Percentiles rank a stretch among this genome's conserved stretches.
Conservation (phyloP, 2,329 filamentous ascomycete genomes). For the Trichocomaceae sp. region DNA sequence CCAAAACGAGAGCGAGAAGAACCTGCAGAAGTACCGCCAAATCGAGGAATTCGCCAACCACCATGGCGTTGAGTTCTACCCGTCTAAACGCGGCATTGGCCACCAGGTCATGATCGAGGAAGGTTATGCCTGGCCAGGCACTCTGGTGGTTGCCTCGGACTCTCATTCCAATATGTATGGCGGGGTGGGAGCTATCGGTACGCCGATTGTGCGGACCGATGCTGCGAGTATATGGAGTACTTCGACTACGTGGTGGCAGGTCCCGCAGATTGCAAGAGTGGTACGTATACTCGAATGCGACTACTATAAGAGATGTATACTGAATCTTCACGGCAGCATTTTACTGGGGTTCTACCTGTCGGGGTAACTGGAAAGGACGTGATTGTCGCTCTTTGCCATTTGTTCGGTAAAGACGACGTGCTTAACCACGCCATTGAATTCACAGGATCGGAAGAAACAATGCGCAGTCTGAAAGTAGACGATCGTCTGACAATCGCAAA, state of each 20-base stretch:
- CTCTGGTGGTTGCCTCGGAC: constrained; percentile 66
- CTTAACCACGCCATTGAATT: constrained; percentile 91
- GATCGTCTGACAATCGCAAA: constrained; percentile 63
- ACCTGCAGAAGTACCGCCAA: constrained; percentile 72
- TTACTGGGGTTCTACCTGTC: constrained; percentile 66
- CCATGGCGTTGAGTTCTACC: constrained; percentile 69
- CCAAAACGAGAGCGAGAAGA: constrained; percentile 70
- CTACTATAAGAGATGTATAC: not conserved
- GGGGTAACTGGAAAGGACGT: constrained; percentile 92
- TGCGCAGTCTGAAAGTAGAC: constrained; percentile 65
- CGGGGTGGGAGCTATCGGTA: constrained; percentile 68
- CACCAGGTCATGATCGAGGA: constrained; percentile 76
- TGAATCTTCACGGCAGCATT: not conserved
- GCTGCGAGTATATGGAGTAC: constrained; percentile 83
- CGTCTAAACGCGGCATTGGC: constrained; percentile 72
- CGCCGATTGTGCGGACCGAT: constrained; percentile 78
- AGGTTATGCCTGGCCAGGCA: constrained; percentile 77
- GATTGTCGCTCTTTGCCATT: constrained; percentile 77
- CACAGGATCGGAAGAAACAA: constrained; percentile 69
- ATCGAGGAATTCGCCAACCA: constrained; percentile 76
- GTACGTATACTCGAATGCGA: constrained; percentile 37
- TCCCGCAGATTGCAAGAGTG: constrained; percentile 76
- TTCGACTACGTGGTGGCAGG: constrained; percentile 77
- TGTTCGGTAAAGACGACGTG: constrained; percentile 83
- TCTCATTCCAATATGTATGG: constrained; percentile 78